phyloP scores from a whole-genome alignment of 176 grass and related monocot species.

The Areca catechu region DNA sequence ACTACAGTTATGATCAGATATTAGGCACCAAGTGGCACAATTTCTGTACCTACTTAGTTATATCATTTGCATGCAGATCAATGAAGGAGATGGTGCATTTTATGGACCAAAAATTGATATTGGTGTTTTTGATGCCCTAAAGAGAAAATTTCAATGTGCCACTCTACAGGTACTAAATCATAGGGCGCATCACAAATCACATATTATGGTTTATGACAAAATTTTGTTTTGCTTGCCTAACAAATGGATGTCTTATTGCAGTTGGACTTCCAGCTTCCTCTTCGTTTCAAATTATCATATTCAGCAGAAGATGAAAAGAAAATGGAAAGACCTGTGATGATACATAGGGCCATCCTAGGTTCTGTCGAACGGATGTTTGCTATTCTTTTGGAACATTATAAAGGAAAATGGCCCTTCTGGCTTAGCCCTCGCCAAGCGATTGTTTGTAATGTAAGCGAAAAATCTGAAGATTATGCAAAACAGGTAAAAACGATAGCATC shows the following conservation, averaged over 20 bases:
- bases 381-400: slow-evolving; percentile 98
- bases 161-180: slow-evolving; percentile 72
- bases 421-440: slow-evolving; percentile 95
- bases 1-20: too few species aligned
- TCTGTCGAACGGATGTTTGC: slow-evolving; percentile 99
- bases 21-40: too few species aligned
- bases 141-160: slow-evolving; percentile 97
- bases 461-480: slow-evolving; percentile 61
- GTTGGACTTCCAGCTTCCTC: slow-evolving; percentile 92
- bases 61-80: slow-evolving; percentile 38
- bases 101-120: slow-evolving; percentile 99
- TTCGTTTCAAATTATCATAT: slow-evolving; percentile 81
- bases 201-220: neutral
- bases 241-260: slow-evolving; percentile 23
- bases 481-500: slow-evolving; percentile 33
- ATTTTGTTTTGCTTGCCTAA: slow-evolving; percentile 19
- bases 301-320: slow-evolving; percentile 97
- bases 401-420: slow-evolving; percentile 98
- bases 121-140: slow-evolving; percentile 95
- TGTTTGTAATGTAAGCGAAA: slow-evolving; percentile 68
- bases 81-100: slow-evolving; percentile 99
- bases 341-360: slow-evolving; percentile 88
- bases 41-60: too few species aligned
- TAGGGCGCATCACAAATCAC: too few species aligned
- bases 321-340: slow-evolving; percentile 94